These are phyloP conservation scores for Ceratocystis papillata DNA, from an alignment of 2,329 filamentous ascomycete species.

Conservation along the genomic window DNA sequence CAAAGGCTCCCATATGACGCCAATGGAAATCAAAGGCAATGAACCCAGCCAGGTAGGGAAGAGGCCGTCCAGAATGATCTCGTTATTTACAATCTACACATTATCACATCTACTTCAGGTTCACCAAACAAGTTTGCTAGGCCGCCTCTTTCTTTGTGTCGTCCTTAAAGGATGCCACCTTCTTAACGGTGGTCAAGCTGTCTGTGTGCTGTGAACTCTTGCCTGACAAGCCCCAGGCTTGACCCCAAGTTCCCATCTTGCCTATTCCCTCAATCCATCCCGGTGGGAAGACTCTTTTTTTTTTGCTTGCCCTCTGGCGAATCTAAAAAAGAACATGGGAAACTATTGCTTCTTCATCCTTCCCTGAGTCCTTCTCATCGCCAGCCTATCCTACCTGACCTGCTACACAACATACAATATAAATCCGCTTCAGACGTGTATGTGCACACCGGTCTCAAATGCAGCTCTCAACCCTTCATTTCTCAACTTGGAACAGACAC, in stretches of 20 bases:
- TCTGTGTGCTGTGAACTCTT: background rate
- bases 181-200: background rate
- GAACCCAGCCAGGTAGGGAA: no score
- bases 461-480: constrained; percentile 10
- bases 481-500: background rate
- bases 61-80: no score
- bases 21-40: no score
- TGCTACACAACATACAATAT: constrained; percentile 1
- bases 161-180: background rate
- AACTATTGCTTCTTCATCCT: constrained; percentile 10
- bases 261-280: constrained; percentile 22
- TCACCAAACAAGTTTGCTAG: background rate
- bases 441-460: background rate
- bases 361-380: background rate
- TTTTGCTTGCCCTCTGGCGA: background rate
- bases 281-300: constrained; percentile 16
- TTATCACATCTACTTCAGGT: no score
- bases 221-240: constrained; percentile 4
- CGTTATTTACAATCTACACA: no score
- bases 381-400: background rate
- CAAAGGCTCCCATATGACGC: no score
- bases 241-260: constrained; percentile 5
- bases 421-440: background rate
- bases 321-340: constrained; percentile 6
- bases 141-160: background rate